Conservation (phyloP, 2,329 filamentous ascomycete genomes). For the Trichoderma oligosporum region DNA sequence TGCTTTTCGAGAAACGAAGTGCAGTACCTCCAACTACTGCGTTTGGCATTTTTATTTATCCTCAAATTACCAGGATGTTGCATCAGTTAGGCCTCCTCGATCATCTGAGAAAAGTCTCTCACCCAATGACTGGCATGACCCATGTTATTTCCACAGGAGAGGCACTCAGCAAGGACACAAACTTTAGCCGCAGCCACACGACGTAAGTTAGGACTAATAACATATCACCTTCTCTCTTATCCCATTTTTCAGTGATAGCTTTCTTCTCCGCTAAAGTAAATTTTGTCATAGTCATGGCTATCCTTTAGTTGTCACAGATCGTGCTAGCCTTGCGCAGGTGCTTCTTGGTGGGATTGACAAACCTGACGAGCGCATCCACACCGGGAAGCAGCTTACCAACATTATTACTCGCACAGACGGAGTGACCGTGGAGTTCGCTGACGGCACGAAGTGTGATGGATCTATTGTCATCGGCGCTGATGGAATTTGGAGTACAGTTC, state of each 20-base stretch:
- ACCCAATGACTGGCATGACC: neutral
- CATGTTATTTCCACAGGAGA: neutral
- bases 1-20: slow-evolving; percentile 35
- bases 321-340: slow-evolving; percentile 33
- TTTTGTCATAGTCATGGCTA: slow-evolving; percentile 27
- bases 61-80: slow-evolving; percentile 28
- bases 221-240: neutral
- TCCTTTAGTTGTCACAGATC: slow-evolving; percentile 31
- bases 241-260: neutral
- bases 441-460: slow-evolving; percentile 32
- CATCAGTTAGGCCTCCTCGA: slow-evolving; percentile 31
- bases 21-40: slow-evolving; percentile 29
- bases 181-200: neutral
- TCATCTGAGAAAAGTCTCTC: neutral
- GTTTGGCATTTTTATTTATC: slow-evolving; percentile 33
- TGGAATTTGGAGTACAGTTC: slow-evolving; percentile 25
- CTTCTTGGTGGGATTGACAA: slow-evolving; percentile 31
- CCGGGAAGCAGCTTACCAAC: slow-evolving; percentile 27
- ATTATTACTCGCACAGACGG: slow-evolving; percentile 25
- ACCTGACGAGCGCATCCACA: slow-evolving; percentile 26
- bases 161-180: neutral
- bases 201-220: neutral
- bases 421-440: slow-evolving; percentile 30
- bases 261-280: neutral
- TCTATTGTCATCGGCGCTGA: slow-evolving; percentile 41